Percentiles rank a stretch among this genome's conserved stretches.
Evolutionary conservation across 306 rosid species (phyloP).

Genomic region (Pyrus betulifolia): DNA sequence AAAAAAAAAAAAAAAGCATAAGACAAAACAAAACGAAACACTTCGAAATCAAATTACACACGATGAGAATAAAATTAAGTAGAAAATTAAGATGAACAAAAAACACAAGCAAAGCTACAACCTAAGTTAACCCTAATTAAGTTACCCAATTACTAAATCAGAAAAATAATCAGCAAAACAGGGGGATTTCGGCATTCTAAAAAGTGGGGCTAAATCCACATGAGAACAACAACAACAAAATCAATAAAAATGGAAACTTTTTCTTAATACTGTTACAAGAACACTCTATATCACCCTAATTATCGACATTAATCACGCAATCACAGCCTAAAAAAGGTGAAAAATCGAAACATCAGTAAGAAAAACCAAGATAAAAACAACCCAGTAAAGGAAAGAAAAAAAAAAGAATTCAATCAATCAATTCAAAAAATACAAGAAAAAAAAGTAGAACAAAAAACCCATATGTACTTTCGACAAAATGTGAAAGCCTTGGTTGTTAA

Average conservation of each 20-base stretch:
- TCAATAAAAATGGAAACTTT: not conserved
- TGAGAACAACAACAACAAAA: not conserved
- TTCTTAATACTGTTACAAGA: not conserved
- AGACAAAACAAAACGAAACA: not conserved
- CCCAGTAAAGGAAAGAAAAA: not conserved
- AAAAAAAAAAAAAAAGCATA: not conserved
- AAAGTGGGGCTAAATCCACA: not conserved
- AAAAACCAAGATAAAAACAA: not conserved
- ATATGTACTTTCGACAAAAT: not conserved
- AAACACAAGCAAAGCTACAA: not conserved
- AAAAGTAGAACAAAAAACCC: not conserved
- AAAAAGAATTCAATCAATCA: not conserved
- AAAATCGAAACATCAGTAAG: not conserved
- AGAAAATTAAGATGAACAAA: not conserved
- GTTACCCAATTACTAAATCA: not conserved
- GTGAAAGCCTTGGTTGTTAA: not conserved
- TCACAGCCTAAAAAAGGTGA: not conserved
- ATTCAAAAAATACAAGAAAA: not conserved
- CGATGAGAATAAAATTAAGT: not conserved
- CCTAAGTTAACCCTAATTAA: not conserved
- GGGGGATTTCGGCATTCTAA: not conserved
- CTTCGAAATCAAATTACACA: constrained; percentile 15
- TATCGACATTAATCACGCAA: not conserved
- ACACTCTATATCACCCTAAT: not conserved
- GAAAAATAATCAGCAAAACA: not conserved